Evolutionary conservation across 2,329 filamentous ascomycete genomes (phyloP), one percentile per base, ranked within the genome.

Genomic region (Aspergillus hortae): DNA sequence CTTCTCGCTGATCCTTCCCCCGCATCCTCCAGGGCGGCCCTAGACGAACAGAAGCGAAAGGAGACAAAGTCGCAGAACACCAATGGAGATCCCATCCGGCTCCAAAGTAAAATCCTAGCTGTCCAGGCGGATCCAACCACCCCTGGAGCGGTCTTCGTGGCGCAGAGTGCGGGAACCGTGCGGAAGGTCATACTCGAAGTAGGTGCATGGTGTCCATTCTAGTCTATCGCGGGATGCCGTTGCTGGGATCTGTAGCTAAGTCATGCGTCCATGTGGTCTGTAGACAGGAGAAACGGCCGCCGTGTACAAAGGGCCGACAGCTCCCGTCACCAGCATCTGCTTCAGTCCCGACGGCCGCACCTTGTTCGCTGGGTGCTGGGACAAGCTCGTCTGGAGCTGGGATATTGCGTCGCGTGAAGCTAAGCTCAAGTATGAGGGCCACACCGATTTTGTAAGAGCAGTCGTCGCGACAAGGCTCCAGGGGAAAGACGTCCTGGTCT

Each of bases 351-450:
- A 74, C 23, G 78, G 77, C 54, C 87, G 80, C 1, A 67, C 96
- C 10, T 48, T 74, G 23, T 96, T 90, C 69, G 90, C 90, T 21
- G 92, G 92, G 32, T 94, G 87, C 53, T 99, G 94, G 94, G 92
- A 99, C 74, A 96, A 95, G 74, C 81, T 84, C 17, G 81, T 97
- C 52, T 96, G 91, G 86, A 88, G 87, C 30, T 96, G 90, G 88
- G 80, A 89, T 62, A 74, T 87, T 30, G 74, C 79, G 15, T 83
- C 83, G 3, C 77, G 76, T 41, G 68, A 76, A 27, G 72, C 76
- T 1, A 77, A 75, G n/a, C 79, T 75, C 55, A 85, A 79, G 57
- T 91, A 86, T 60, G 80, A 81, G 52, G 91, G 90, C 4, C 92
- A 97, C 70, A 78, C 82, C 1, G 94, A 99, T 73, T 99, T 99